Conservation (phyloP, 371 early-diverging fungal genomes). For the Mortierella sp. region DNA sequence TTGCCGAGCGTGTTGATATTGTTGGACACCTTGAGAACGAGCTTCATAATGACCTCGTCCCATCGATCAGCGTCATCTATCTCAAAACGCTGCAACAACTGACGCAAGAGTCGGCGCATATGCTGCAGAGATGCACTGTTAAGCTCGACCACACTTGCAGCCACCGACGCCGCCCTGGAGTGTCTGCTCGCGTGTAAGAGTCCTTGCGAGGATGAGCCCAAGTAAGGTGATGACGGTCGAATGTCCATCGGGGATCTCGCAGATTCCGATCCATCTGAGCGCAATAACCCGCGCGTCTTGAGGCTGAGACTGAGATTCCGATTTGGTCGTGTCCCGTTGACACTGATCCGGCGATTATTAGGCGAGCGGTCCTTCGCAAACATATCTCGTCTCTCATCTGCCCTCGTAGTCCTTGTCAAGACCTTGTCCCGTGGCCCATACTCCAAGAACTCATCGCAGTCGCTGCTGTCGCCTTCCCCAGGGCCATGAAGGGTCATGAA, state of each 20-base stretch:
- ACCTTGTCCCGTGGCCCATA: constrained; percentile 15
- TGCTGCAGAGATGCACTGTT: constrained; percentile 76
- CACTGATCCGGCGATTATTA: constrained; percentile 48
- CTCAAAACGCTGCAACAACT: constrained; percentile 56
- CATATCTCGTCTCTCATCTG: constrained; percentile 40
- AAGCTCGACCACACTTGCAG: constrained; percentile 69
- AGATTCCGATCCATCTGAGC: constrained; percentile 48
- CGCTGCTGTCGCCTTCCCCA: constrained; percentile 31
- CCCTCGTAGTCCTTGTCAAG: constrained; percentile 12
- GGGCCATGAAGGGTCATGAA: constrained; percentile 20
- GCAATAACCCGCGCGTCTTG: constrained; percentile 43
- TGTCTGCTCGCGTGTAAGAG: constrained; percentile 54
- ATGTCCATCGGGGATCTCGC: constrained; percentile 46
- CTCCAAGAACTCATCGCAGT: constrained; percentile 35
- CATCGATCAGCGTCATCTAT: constrained; percentile 63
- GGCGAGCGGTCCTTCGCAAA: constrained; percentile 50
- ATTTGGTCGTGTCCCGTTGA: constrained; percentile 36
- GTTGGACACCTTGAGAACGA: constrained; percentile 74
- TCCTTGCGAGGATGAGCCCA: constrained; percentile 38
- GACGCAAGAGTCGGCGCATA: constrained; percentile 70
- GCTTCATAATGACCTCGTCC: constrained; percentile 77
- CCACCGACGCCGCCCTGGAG: constrained; percentile 59
- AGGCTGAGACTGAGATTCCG: constrained; percentile 42
- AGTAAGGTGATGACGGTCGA: constrained; percentile 39
- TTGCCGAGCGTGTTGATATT: constrained; percentile 80